These are phyloP conservation scores for Mycocentrospora acerina DNA, from an alignment of 2,329 filamentous ascomycete species.

Conservation along the genomic window DNA sequence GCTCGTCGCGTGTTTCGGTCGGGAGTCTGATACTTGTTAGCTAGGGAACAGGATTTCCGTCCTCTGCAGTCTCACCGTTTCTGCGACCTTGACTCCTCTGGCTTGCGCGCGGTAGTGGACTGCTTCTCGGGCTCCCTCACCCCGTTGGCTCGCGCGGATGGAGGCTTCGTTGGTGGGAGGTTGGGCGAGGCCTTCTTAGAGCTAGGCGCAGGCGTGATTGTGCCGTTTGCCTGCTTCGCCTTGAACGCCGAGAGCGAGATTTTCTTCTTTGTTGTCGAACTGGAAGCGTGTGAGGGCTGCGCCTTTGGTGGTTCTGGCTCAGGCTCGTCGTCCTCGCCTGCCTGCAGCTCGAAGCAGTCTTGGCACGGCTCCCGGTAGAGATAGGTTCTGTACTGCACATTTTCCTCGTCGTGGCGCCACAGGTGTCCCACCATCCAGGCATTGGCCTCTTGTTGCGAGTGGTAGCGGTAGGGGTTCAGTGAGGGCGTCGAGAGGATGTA, in stretches of 20 bases:
- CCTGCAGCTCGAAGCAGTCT: conserved; percentile 51
- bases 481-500: conserved; percentile 53
- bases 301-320: conserved; percentile 43
- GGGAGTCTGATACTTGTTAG: conserved; percentile 25
- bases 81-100: conserved; percentile 11
- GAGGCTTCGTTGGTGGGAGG: conserved; percentile 23
- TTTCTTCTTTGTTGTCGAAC: conserved; percentile 57
- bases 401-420: conserved; percentile 58
- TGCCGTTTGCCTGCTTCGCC: conserved; percentile 51
- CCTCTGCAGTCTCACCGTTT: conserved; percentile 17
- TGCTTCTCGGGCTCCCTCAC: conserved; percentile 24
- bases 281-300: conserved; percentile 41
- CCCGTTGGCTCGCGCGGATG: conserved; percentile 25
- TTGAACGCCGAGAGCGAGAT: conserved; percentile 64
- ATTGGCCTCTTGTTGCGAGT: conserved; percentile 43
- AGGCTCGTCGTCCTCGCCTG: conserved; percentile 57
- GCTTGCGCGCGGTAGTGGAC: conserved; percentile 14
- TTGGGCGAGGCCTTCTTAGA: conserved; percentile 36
- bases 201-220: conserved; percentile 26
- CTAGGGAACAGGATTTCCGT: background rate
- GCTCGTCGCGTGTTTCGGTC: conserved; percentile 15
- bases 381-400: conserved; percentile 64
- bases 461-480: conserved; percentile 47
- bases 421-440: conserved; percentile 52
- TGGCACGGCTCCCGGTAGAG: conserved; percentile 57